Evolutionary conservation across 2,329 filamentous ascomycete genomes (phyloP).

Genomic region (Dothistroma pini): DNA sequence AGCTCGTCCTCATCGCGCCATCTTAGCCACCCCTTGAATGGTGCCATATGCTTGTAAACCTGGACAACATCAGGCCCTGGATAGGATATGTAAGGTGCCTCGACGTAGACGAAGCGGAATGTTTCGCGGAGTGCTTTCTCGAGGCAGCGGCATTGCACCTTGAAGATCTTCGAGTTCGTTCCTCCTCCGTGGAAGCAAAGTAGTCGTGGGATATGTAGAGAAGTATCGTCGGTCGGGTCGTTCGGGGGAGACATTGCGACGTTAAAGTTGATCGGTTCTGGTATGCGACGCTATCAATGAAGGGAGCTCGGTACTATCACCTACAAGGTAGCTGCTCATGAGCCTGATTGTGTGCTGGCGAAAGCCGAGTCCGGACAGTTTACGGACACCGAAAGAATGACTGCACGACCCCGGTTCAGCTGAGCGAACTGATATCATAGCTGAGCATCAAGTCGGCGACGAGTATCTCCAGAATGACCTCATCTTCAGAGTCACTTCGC

Average conservation of each 20-base stretch:
- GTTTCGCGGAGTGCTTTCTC: constrained; percentile 30
- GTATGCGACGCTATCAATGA: neutral
- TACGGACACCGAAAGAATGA: neutral
- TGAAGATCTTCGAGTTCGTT: constrained; percentile 39
- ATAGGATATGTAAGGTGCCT: constrained; percentile 31
- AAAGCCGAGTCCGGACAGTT: neutral
- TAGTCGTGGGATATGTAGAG: constrained; percentile 22
- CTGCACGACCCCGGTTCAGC: neutral
- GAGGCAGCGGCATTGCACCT: constrained; percentile 38
- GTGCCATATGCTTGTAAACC: constrained; percentile 36
- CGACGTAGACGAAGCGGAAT: constrained; percentile 39
- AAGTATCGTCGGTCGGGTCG: neutral
- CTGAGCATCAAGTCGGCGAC: neutral
- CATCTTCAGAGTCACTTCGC: neutral
- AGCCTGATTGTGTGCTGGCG: neutral
- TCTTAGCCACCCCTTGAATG: constrained; percentile 37
- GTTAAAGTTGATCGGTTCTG: neutral
- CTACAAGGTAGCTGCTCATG: neutral
- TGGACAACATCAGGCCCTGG: constrained; percentile 38
- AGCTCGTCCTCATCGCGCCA: constrained; percentile 8
- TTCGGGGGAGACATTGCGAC: neutral
- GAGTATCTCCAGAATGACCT: neutral
- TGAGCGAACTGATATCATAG: neutral
- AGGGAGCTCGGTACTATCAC: neutral
- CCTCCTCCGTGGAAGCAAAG: constrained; percentile 43